These are phyloP conservation scores for Simmondsia chinensis DNA, from an alignment of 148 eudicot genomes.

Conservation along the genomic window DNA sequence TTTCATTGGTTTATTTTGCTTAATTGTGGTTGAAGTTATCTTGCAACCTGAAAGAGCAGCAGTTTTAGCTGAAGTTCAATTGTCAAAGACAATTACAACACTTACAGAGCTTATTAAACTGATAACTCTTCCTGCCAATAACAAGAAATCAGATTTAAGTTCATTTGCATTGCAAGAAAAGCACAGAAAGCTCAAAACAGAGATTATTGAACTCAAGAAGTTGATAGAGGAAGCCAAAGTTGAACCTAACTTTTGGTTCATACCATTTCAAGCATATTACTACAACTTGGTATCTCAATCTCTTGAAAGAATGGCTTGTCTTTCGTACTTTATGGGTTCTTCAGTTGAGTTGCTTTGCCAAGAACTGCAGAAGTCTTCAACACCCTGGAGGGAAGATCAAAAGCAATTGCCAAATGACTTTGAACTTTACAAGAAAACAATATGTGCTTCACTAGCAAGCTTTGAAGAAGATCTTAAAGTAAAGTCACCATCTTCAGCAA, in stretches of 20 bases:
- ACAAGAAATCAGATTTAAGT: slow-evolving; percentile 1
- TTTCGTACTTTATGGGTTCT: slow-evolving; percentile 17
- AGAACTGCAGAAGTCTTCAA: slow-evolving; percentile 6
- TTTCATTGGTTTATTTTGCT: slow-evolving; percentile 37
- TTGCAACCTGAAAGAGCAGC: slow-evolving; percentile 38
- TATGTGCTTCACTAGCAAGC: slow-evolving; percentile 13
- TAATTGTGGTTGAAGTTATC: slow-evolving; percentile 30
- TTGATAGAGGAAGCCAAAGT: slow-evolving; percentile 25
- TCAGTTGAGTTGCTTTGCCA: slow-evolving; percentile 13
- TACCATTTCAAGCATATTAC: slow-evolving; percentile 30
- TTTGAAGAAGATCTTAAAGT: slow-evolving; percentile 14
- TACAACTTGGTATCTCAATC: slow-evolving; percentile 20
- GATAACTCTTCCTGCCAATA: slow-evolving; percentile 2
- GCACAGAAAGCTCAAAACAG: slow-evolving; percentile 15
- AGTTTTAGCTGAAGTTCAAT: slow-evolving; percentile 25
- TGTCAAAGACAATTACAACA: slow-evolving; percentile 13
- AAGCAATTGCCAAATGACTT: slow-evolving; percentile 22
- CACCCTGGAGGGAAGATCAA: slow-evolving; percentile 20
- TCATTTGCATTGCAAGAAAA: slow-evolving; percentile 14
- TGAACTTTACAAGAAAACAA: slow-evolving; percentile 15
- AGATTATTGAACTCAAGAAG: slow-evolving; percentile 19
- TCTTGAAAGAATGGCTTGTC: slow-evolving; percentile 22
- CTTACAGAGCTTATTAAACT: slow-evolving; percentile 21
- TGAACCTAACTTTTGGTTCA: slow-evolving; percentile 54
- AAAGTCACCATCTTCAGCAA: neutral